Evolutionary conservation across 176 grass and related monocot species (phyloP).

Genomic region (Bromus sterilis): DNA sequence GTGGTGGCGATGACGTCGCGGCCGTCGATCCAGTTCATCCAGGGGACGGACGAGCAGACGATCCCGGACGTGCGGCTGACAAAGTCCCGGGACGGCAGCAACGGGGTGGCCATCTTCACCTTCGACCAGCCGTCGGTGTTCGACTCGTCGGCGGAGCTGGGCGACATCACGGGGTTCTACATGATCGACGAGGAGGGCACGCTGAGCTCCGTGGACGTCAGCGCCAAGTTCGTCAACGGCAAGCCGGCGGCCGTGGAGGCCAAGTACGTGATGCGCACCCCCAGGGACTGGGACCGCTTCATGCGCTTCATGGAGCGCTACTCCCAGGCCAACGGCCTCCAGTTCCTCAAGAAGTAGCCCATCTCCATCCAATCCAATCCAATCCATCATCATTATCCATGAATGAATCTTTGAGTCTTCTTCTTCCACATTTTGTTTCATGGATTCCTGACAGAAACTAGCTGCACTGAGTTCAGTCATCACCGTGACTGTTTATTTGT

Average conservation of each 20-base stretch:
- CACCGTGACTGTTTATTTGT: not conserved
- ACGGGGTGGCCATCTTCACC: slow-evolving; percentile 78
- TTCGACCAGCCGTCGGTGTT: slow-evolving; percentile 65
- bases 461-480: not conserved
- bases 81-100: slow-evolving; percentile 81
- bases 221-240: slow-evolving; percentile 12
- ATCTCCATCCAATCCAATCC: not conserved
- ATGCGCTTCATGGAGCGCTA: slow-evolving; percentile 12
- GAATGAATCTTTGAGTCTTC: not conserved
- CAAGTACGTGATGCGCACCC: not conserved
- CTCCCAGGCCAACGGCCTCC: not conserved
- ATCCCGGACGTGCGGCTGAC: slow-evolving; percentile 85
- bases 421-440: not conserved
- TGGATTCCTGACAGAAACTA: not conserved
- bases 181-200: slow-evolving; percentile 14
- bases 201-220: not conserved
- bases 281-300: not conserved
- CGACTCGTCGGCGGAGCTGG: slow-evolving; percentile 52
- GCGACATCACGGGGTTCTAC: slow-evolving; percentile 70
- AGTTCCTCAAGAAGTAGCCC: slow-evolving; percentile 2
- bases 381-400: not conserved
- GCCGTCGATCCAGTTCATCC: slow-evolving; percentile 88
- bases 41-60: slow-evolving; percentile 87
- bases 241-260: not conserved
- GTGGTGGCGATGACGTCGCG: slow-evolving; percentile 34